A percentile compares a stretch with the other conserved stretches of the same genome.
Evolutionary conservation across 139 green algal genomes (phyloP).

Genomic region (Tetraselmis chui): DNA sequence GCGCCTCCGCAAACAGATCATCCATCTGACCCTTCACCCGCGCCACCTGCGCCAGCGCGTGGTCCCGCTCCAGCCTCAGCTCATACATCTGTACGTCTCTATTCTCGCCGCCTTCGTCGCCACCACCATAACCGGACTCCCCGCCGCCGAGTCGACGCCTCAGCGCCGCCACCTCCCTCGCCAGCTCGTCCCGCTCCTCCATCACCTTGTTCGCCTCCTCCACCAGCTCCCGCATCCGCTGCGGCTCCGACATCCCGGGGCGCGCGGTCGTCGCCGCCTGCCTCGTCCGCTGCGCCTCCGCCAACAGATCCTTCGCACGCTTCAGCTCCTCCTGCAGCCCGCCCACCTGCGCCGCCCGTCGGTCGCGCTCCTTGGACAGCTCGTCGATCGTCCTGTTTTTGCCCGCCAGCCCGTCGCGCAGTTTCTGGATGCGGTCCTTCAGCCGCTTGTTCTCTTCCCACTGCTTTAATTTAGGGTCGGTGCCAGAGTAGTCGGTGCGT

Average conservation of each 20-base stretch:
- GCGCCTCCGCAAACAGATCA: slow-evolving; percentile 31
- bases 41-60: slow-evolving; percentile 34
- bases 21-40: slow-evolving; percentile 32
- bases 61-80: slow-evolving; percentile 40
- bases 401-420: slow-evolving; percentile 39
- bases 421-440: slow-evolving; percentile 46
- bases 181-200: slow-evolving; percentile 12
- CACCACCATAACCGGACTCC: neutral
- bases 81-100: slow-evolving; percentile 32
- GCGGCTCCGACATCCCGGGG: neutral
- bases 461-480: slow-evolving; percentile 24
- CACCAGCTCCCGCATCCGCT: slow-evolving; percentile 30
- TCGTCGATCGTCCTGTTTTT: slow-evolving; percentile 39
- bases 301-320: slow-evolving; percentile 30
- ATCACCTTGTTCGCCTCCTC: slow-evolving; percentile 31
- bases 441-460: slow-evolving; percentile 76
- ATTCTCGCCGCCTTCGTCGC: neutral
- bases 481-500: neutral
- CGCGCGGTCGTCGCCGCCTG: neutral
- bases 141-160: neutral
- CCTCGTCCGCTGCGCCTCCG: slow-evolving; percentile 9
- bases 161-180: slow-evolving; percentile 27
- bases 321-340: slow-evolving; percentile 29
- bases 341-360: slow-evolving; percentile 7
- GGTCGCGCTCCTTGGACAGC: slow-evolving; percentile 34